Evolutionary conservation across 208 protist species (phyloP).

Genomic region (Leishmania lainsoni): DNA sequence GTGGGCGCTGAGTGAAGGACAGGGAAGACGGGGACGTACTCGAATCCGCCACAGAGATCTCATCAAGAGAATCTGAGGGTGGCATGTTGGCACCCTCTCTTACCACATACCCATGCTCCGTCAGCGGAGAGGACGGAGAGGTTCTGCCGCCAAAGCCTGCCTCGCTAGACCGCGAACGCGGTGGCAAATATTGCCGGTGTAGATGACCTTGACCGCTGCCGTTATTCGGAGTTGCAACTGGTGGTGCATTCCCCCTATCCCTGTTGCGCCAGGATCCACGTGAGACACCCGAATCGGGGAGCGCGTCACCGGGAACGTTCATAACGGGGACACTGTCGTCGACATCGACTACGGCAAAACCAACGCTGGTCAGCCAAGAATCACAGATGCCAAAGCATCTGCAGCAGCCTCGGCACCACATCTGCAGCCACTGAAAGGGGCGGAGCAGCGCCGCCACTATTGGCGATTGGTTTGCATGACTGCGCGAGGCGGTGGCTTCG

Average conservation of each 20-base stretch:
- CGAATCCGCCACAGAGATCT: conserved; percentile 18
- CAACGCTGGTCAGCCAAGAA: background rate
- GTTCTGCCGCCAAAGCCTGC: background rate
- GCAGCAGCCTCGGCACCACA: conserved; percentile 7
- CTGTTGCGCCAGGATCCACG: background rate
- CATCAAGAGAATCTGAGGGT: conserved; percentile 12
- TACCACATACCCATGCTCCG: background rate
- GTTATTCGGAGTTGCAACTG: background rate
- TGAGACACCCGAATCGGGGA: conserved; percentile 5
- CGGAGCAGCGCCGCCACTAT: conserved; percentile 5
- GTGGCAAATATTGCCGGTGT: conserved; percentile 30
- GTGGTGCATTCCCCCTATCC: background rate
- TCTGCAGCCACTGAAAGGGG: conserved; percentile 20
- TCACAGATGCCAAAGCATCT: background rate
- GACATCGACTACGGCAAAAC: background rate
- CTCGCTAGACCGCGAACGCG: conserved; percentile 12
- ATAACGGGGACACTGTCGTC: background rate
- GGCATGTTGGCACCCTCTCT: background rate
- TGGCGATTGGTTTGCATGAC: background rate
- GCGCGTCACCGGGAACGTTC: conserved; percentile 1
- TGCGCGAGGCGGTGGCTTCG: background rate
- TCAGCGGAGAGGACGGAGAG: background rate
- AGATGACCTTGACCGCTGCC: background rate
- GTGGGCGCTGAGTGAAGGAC: conserved; percentile 1
- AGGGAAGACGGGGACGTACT: conserved; percentile 26